A percentile compares a stretch with the other conserved stretches of the same genome.
These are phyloP conservation scores for Eutrema heterophyllum DNA, from an alignment of 345 rosid genomes.

Conservation along the genomic window DNA sequence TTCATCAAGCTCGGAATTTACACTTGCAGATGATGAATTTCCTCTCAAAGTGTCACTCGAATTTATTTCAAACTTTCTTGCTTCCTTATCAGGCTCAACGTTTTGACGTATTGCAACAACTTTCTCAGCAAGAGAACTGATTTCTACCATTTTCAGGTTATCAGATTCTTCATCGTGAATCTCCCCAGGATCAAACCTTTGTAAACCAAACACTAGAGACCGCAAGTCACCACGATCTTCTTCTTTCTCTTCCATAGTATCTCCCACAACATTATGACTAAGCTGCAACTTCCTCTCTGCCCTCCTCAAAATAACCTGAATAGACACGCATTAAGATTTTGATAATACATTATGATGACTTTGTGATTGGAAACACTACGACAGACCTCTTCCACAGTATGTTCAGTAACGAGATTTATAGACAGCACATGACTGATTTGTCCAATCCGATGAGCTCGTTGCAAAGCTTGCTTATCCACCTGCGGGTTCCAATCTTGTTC, in stretches of 20 bases:
- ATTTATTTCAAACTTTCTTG: conserved; percentile 48
- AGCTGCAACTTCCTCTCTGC: conserved; percentile 81
- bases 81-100: conserved; percentile 35
- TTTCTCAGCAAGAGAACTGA: conserved; percentile 59
- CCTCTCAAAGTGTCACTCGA: conserved; percentile 31
- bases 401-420: conserved; percentile 67
- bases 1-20: conserved; percentile 68
- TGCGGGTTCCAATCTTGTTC: conserved; percentile 99
- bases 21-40: conserved; percentile 28
- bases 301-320: conserved; percentile 74
- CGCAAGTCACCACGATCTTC: conserved; percentile 54
- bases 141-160: conserved; percentile 44
- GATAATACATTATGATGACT: background rate
- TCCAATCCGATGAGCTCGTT: conserved; percentile 91
- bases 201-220: conserved; percentile 71
- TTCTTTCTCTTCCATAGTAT: conserved; percentile 46
- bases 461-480: conserved; percentile 91
- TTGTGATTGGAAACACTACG: background rate
- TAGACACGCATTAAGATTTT: conserved; percentile 1
- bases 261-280: conserved; percentile 67
- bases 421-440: conserved; percentile 79
- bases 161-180: conserved; percentile 38
- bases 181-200: conserved; percentile 55
- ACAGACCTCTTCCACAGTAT: conserved; percentile 71
- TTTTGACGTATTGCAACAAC: conserved; percentile 56